phyloP scores from a whole-genome alignment of 176 grass and related monocot species.

The Leersia perrieri region DNA sequence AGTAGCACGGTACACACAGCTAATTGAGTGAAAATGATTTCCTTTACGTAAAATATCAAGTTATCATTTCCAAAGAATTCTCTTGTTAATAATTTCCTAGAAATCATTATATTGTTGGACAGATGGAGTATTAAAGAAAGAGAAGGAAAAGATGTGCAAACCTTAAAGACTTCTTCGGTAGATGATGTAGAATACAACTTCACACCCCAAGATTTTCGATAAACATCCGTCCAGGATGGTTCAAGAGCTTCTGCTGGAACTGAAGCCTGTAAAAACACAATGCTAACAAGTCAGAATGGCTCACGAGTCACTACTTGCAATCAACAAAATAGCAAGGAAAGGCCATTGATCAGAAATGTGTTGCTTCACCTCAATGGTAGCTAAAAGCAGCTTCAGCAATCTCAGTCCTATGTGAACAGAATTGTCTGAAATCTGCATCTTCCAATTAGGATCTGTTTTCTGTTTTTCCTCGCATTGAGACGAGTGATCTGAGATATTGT shows the following conservation, averaged over 20 bases:
- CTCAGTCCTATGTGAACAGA: constrained; percentile 64
- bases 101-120: too few relatives aligned
- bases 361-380: constrained; percentile 64
- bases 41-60: neutral
- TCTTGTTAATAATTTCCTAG: neutral
- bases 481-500: constrained; percentile 61
- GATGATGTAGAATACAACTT: constrained; percentile 71
- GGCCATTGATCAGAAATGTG: constrained; percentile 9
- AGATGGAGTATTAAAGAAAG: constrained; percentile 5
- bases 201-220: constrained; percentile 83
- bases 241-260: constrained; percentile 79
- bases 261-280: constrained; percentile 56
- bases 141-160: constrained; percentile 20
- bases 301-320: constrained; percentile 10
- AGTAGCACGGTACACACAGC: neutral
- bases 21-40: constrained; percentile 8
- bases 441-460: constrained; percentile 60
- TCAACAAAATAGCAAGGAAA: constrained; percentile 31
- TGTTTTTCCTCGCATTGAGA: constrained; percentile 65
- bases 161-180: constrained; percentile 59
- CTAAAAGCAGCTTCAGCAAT: constrained; percentile 69
- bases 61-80: neutral
- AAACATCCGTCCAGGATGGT: constrained; percentile 66
- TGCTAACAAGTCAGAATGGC: constrained; percentile 27
- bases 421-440: constrained; percentile 46